Conservation (phyloP, 257 asterid species). For the Euphrasia confusa region DNA sequence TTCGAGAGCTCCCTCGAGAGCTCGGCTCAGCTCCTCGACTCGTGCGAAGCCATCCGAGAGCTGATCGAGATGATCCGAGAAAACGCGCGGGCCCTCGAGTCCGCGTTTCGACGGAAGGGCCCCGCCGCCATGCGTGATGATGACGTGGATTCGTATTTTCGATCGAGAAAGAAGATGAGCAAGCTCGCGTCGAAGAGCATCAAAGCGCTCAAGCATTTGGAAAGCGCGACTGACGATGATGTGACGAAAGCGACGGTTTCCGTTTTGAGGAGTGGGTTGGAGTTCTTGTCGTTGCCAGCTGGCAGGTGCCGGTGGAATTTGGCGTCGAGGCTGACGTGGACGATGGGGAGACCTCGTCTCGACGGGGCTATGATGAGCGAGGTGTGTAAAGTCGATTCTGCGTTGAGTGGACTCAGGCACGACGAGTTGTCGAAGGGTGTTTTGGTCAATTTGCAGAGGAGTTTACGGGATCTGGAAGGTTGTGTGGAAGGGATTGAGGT, state of each 20-base stretch:
- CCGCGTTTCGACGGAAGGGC: slow-evolving; percentile 59
- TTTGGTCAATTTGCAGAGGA: slow-evolving; percentile 22
- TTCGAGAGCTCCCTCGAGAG: slow-evolving; percentile 39
- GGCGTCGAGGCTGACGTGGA: slow-evolving; percentile 35
- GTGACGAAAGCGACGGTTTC: neutral
- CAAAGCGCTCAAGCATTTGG: slow-evolving; percentile 21
- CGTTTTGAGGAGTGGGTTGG: slow-evolving; percentile 25
- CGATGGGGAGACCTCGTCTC: neutral
- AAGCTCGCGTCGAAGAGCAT: neutral
- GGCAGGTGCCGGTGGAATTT: slow-evolving; percentile 28
- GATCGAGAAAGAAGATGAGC: neutral
- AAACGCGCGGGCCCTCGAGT: slow-evolving; percentile 48
- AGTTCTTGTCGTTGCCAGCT: slow-evolving; percentile 26
- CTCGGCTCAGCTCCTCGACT: slow-evolving; percentile 57
- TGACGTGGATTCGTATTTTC: slow-evolving; percentile 24
- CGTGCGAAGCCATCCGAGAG: slow-evolving; percentile 45
- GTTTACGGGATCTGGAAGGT: slow-evolving; percentile 32
- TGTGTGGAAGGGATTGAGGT: slow-evolving; percentile 35
- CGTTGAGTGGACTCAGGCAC: slow-evolving; percentile 14
- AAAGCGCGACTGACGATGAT: slow-evolving; percentile 23
- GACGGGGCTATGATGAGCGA: slow-evolving; percentile 20
- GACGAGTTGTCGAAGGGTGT: slow-evolving; percentile 19
- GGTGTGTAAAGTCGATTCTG: slow-evolving; percentile 31
- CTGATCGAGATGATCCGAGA: slow-evolving; percentile 38
- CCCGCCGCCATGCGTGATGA: no score